Base-by-base conservation (phyloP, 768 basidiomycete genomes). In the Boletus subcaerulescens region DNA sequence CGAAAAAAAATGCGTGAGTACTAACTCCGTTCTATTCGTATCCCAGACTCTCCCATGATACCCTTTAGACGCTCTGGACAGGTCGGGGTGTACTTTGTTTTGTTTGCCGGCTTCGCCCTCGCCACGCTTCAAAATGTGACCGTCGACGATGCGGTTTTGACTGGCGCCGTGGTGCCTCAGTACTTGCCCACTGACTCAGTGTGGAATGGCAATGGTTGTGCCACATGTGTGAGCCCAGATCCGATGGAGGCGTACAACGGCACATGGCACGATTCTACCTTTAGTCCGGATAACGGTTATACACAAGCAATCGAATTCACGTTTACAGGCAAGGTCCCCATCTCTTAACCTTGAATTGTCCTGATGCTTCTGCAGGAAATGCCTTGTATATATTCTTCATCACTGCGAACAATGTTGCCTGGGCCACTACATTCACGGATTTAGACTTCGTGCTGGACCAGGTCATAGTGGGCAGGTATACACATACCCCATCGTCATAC, bases 371-470 rank as follows among this genome's bases (percentile, higher is more conserved):
- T 39, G 38, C 29, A 64, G 60, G 63, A 17, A 65, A 22, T 5
- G 57, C 43, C 1, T 0, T 64, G 9, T 64, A 65, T 24, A 48
- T 64, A 45, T 65, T 55, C 38, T 62, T 65, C 26, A 62, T 65
- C 44, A 22, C 57, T 0, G 55, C 60, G 9, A 65, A 64, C 40
- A 48, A 2, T 2, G 14, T 58, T 4, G 3, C 32, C 1, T 0
- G 2, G 26, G 14, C 32, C 9, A 1, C 10, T 1, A 53, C 52
- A 8, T 11, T 39, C 14, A 62, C 57, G 0, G 7, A 50, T 3
- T 26, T 62, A 5, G 5, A 35, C 8, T 65, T 64, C 20, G 14
- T 41, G 5, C 38, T 64, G 26, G 62, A 64, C 43, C 17, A 41
- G 1, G 20, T 3, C 7, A 1, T 8, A 10, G 44, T 24, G 11